Base-by-base conservation (phyloP, 768 basidiomycete species). In the Suillus subluteus region DNA sequence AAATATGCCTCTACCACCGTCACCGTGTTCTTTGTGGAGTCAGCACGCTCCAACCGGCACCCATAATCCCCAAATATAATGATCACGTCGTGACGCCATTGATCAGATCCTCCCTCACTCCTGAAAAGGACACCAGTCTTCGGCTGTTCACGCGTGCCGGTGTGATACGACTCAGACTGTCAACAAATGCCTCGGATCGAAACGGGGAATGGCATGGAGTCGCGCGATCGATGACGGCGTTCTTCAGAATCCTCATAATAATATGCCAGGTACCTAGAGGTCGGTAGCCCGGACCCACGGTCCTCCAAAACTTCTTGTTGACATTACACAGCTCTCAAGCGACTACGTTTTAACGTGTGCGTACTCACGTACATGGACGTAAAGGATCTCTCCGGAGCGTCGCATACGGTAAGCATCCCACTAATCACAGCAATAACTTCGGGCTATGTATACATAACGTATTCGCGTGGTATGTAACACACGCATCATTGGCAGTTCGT, bases 141-240 rank as follows among this genome's bases (percentile, higher is more conserved):
- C 35, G 37, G 55, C 30, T 32, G 7, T 13, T 2, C 52, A 30
- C 3, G 32, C 18, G 43, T 50, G 23, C 15, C 23, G 23, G 50
- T 52, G 15, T 54, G 52, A 52, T 55, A 23, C 23, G 30, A 30
- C 26, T 26, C 12, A 2, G n/a, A 46, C n/a, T 46, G 46, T 26
- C 23, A 23, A 8, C 52, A 21, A 56, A 56, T 6, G 55, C 56
- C 56, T 58, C 56, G 56, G 56, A 58, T 58, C 56, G 56, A 23
- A 58, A 13, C n/a, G 32, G n/a, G 35, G 56, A 21, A 30, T 54
- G 26, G 15, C 50, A 8, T 8, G 16, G 9, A 56, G 32, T 56
- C 32, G 55, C 32, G 32, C 11, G 35, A 38, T 38, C 12, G 37
- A 38, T 58, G 13, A 8, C 6, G 37, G 13, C 4, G 37, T 58